A percentile compares a stretch with the other conserved stretches of the same genome.
Evolutionary conservation across 2,329 filamentous ascomycete species (phyloP).

Genomic region (Emmonsiellopsis sp.): DNA sequence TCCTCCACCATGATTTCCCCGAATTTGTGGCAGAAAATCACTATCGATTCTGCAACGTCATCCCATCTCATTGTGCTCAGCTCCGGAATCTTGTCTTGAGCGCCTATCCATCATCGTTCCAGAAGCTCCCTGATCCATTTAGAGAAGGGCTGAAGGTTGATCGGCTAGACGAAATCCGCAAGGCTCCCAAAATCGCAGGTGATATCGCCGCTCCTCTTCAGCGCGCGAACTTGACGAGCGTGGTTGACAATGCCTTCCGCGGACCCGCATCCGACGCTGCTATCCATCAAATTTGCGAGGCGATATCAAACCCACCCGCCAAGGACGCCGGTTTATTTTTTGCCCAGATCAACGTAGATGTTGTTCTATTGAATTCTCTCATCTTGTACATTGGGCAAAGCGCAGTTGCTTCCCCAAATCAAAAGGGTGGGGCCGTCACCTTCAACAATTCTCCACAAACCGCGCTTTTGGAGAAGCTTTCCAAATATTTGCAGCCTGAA

Average conservation of each 20-base stretch:
- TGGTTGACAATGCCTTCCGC: constrained; percentile 43
- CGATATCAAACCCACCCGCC: constrained; percentile 52
- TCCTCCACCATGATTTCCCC: constrained; percentile 88
- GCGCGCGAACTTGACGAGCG: constrained; percentile 43
- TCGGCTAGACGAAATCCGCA: constrained; percentile 62
- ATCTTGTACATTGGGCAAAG: constrained; percentile 72
- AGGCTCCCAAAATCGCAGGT: constrained; percentile 55
- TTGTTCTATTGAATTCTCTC: constrained; percentile 66
- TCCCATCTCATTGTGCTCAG: constrained; percentile 77
- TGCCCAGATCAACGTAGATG: constrained; percentile 58
- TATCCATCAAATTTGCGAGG: constrained; percentile 66
- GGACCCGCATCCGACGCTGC: constrained; percentile 58
- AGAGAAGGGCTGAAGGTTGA: constrained; percentile 67
- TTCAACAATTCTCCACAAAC: constrained; percentile 63
- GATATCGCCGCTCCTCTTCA: constrained; percentile 46
- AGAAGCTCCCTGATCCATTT: constrained; percentile 65
- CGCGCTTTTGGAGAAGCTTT: constrained; percentile 63
- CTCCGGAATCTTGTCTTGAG: constrained; percentile 80
- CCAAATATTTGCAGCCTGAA: constrained; percentile 65
- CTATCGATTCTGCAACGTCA: constrained; percentile 66
- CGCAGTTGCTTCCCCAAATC: constrained; percentile 51
- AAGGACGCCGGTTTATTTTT: constrained; percentile 57
- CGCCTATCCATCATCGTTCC: constrained; percentile 60
- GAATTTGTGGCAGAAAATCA: constrained; percentile 88
- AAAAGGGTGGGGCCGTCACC: constrained; percentile 49